Base-by-base conservation (phyloP, 2,329 filamentous ascomycete genomes). In the Stagonosporopsis cucurbitacearum region DNA sequence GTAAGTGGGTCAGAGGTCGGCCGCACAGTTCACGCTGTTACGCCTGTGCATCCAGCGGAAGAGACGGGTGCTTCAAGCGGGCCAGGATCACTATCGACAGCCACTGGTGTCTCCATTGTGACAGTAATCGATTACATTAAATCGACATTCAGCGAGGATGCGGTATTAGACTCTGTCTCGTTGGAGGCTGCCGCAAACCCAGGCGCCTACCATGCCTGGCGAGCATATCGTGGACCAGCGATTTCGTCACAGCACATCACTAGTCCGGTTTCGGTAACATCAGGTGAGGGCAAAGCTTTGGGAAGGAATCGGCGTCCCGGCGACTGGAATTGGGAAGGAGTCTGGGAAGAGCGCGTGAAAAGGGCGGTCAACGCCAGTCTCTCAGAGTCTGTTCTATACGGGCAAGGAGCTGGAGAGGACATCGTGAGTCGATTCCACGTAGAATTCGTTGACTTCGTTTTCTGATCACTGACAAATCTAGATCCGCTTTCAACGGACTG, bases 301-400 rank as follows among this genome's bases (percentile, higher is more conserved):
- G 83, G 75, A 67, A 76, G 78, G 78, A 84, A 77, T 57, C 79
- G 87, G 57, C 81, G 84, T 45, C 92, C 92, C 0, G 90, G 89
- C 6, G 89, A 96, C 67, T 98, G 94, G 94, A 96, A 96, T 71
- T 98, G 94, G 94, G 92, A 96, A 68, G 93, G 94, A 0, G 94
- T 98, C 0, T 99, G 94, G 94, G 91, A 96, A 72, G 89, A 93
- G 62, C 84, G 94, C 50, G 93, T 96, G 1, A 88, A 86, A 75
- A 90, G 89, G 73, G 89, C 89, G 17, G 85, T 97, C 39, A 84
- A 88, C 46, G 82, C 84, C 9, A 96, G 92, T 68, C 78, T 92
- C 45, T 90, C 91, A 1, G 94, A 98, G 64, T 80, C 87, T 1
- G 87, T 91, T 4, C 77, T 98, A 22, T 98, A 88, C 77, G 91